Conservation (phyloP, 2,329 filamentous ascomycete species). For the Clathrospora elynae region DNA sequence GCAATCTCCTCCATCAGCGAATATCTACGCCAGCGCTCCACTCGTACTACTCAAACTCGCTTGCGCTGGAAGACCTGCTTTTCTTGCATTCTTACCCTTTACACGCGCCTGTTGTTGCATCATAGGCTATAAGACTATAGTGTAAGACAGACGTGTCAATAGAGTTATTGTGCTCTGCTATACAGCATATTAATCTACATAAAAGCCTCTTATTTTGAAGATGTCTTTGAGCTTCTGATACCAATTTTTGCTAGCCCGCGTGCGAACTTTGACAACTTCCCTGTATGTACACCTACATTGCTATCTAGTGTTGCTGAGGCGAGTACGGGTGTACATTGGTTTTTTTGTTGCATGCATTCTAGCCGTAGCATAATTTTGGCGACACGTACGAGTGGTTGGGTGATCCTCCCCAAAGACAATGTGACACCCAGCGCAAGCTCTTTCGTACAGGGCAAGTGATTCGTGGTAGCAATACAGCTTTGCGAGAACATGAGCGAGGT, state of each 20-base stretch:
- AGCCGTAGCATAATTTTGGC: not conserved
- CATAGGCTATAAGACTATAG: no score
- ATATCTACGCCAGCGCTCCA: no score
- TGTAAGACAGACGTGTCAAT: no score
- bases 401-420: constrained; percentile 1
- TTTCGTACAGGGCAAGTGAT: constrained; percentile 2
- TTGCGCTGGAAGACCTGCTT: no score
- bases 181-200: no score
- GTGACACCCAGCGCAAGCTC: not conserved
- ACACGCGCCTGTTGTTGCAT: no score
- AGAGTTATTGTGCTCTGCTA: no score
- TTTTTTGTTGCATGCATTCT: constrained; percentile 3
- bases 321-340: not conserved
- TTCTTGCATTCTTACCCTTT: no score
- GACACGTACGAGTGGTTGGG: constrained; percentile 5
- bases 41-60: no score
- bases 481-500: constrained; percentile 1
- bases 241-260: constrained; percentile 6
- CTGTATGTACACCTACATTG: constrained; percentile 1
- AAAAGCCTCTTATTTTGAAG: constrained; percentile 2
- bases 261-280: constrained; percentile 1
- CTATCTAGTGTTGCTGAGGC: not conserved
- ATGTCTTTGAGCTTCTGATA: constrained; percentile 4
- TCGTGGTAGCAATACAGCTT: constrained; percentile 1
- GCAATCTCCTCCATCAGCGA: no score